Evolutionary conservation across 345 rosid species (phyloP).

Genomic region (Abelmoschus esculentus): DNA sequence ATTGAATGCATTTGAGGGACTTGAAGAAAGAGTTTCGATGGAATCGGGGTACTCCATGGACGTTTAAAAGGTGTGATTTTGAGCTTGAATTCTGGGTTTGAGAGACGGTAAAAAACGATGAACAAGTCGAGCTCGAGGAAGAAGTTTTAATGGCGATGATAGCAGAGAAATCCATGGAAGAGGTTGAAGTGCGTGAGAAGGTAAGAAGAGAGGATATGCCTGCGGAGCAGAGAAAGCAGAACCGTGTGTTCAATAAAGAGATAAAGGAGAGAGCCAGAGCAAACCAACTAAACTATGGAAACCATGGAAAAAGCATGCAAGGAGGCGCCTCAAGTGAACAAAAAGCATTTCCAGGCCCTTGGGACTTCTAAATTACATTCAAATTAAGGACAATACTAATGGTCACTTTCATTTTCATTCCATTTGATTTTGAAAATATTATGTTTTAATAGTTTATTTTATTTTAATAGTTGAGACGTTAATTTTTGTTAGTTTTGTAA

Average conservation of each 20-base stretch:
- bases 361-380: too few relatives aligned
- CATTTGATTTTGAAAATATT: too few relatives aligned
- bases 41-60: slow-evolving; percentile 14
- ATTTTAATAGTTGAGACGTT: too few relatives aligned
- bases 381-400: too few relatives aligned
- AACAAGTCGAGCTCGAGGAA: slow-evolving; percentile 15
- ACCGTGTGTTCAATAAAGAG: slow-evolving; percentile 15
- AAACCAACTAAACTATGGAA: not conserved
- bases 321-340: too few relatives aligned
- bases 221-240: slow-evolving; percentile 11
- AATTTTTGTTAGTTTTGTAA: too few relatives aligned
- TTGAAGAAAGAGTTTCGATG: slow-evolving; percentile 14
- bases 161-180: slow-evolving; percentile 27
- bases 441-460: too few relatives aligned
- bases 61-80: slow-evolving; percentile 22
- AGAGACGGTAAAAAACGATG: slow-evolving; percentile 18
- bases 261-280: not conserved
- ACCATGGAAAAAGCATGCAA: not conserved
- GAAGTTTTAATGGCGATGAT: slow-evolving; percentile 25
- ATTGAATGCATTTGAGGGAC: slow-evolving; percentile 33
- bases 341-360: too few relatives aligned
- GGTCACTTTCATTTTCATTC: too few relatives aligned
- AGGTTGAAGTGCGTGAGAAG: too few relatives aligned
- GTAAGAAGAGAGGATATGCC: not conserved
- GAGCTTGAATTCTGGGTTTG: slow-evolving; percentile 20